Percentiles rank a stretch among this genome's conserved stretches.
phyloP scores from a whole-genome alignment of 768 basidiomycete genomes.

The Flagelloscypha sp. region DNA sequence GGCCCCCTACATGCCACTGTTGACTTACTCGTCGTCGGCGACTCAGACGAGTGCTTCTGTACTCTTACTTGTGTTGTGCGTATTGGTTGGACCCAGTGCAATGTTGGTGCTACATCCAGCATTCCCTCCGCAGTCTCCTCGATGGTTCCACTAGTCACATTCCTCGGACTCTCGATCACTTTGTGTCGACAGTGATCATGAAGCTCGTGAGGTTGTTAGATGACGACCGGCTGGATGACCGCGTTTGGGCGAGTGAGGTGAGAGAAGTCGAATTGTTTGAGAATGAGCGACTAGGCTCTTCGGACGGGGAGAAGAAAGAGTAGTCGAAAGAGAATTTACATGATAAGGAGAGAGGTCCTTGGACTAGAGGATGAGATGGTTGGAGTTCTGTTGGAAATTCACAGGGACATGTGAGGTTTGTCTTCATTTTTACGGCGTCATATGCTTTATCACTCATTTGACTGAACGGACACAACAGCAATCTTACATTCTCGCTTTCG shows the following conservation, averaged over 20 bases:
- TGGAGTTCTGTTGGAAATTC: constrained; percentile 52
- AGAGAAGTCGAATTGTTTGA: constrained; percentile 71
- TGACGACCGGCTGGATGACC: constrained; percentile 57
- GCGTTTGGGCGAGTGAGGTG: constrained; percentile 56
- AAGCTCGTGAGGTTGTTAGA: constrained; percentile 53
- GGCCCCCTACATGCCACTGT: too few relatives aligned
- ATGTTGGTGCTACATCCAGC: background rate
- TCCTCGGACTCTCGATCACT: too few relatives aligned
- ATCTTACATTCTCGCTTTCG: constrained; percentile 71
- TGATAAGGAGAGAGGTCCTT: constrained; percentile 45
- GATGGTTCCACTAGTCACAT: too few relatives aligned
- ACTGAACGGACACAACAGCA: constrained; percentile 43
- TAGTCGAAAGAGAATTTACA: constrained; percentile 40
- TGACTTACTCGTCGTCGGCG: too few relatives aligned
- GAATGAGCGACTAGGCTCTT: constrained; percentile 56
- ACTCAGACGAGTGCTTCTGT: too few relatives aligned
- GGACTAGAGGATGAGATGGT: constrained; percentile 67
- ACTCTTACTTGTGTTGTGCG: background rate
- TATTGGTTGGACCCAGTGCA: background rate
- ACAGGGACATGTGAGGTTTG: constrained; percentile 60
- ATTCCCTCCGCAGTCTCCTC: too few relatives aligned
- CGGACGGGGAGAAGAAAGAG: constrained; percentile 14
- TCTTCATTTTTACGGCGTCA: constrained; percentile 10
- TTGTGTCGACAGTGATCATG: too few relatives aligned
- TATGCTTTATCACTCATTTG: constrained; percentile 1